Percentiles rank a stretch among this genome's conserved stretches.
Conservation (phyloP, 352 stramenopile species). For the Pythium vanterpoolii region DNA sequence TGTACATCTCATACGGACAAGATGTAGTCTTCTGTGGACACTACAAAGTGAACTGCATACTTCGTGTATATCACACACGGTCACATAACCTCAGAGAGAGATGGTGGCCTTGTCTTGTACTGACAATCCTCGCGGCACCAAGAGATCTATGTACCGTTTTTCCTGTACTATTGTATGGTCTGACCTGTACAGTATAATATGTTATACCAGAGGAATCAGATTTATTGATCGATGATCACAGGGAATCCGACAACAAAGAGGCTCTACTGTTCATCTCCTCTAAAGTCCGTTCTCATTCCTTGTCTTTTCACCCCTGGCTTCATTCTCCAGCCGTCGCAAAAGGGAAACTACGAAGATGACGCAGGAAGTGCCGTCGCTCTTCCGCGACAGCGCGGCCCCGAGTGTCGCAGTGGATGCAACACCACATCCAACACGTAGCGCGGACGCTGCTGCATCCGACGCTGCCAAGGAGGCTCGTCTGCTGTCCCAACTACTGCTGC, state of each 20-base stretch:
- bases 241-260: background rate
- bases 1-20: too few species aligned
- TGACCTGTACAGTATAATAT: background rate
- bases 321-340: background rate
- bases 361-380: conserved; percentile 22
- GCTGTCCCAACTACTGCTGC: conserved; percentile 39
- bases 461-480: conserved; percentile 33
- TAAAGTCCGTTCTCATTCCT: background rate
- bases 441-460: conserved; percentile 14
- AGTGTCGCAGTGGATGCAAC: conserved; percentile 1
- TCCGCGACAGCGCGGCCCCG: conserved; percentile 18
- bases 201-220: background rate
- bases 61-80: too few species aligned
- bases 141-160: background rate
- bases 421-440: conserved; percentile 2
- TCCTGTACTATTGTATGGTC: too few species aligned
- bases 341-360: conserved; percentile 12
- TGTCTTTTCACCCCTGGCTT: background rate
- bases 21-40: too few species aligned
- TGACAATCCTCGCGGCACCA: too few species aligned
- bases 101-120: too few species aligned
- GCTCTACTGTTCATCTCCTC: background rate
- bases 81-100: too few species aligned
- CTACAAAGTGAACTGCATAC: too few species aligned
- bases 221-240: background rate